A percentile compares a stretch with the other conserved stretches of the same genome.
phyloP scores from a whole-genome alignment of 108 stramenopile species.

The Nitzschia sp. region DNA sequence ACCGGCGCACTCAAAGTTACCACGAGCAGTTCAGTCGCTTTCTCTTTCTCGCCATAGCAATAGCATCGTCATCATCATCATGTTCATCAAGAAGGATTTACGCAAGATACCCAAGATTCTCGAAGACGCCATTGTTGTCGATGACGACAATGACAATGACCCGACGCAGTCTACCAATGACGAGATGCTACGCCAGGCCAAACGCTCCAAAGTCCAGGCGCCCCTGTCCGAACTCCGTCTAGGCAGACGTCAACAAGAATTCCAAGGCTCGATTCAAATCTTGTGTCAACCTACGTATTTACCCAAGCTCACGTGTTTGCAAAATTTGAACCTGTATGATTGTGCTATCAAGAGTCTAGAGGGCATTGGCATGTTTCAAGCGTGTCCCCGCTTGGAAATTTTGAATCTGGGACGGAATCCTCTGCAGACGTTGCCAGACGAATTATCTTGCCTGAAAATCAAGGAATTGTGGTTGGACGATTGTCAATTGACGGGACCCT shows the following conservation, averaged over 20 bases:
- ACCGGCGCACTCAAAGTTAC: too few species aligned
- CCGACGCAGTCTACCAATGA: not conserved
- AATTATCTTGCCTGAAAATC: constrained; percentile 39
- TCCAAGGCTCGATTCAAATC: constrained; percentile 43
- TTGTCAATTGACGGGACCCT: constrained; percentile 47
- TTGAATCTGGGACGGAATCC: constrained; percentile 74
- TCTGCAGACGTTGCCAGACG: constrained; percentile 39
- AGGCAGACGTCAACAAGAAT: constrained; percentile 49
- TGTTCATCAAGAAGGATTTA: constrained; percentile 77
- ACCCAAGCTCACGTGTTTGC: constrained; percentile 47
- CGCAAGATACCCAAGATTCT: constrained; percentile 72
- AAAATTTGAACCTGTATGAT: constrained; percentile 60
- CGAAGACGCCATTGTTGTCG: constrained; percentile 45
- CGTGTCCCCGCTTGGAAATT: constrained; percentile 45
- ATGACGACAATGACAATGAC: constrained; percentile 13
- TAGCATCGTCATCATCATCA: too few species aligned
- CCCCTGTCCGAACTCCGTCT: constrained; percentile 30
- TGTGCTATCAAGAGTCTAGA: constrained; percentile 47
- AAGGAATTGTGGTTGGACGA: constrained; percentile 68
- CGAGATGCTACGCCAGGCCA: not conserved
- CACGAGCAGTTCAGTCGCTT: too few species aligned
- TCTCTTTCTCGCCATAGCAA: too few species aligned
- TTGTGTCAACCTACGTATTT: constrained; percentile 48
- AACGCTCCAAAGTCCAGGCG: constrained; percentile 33
- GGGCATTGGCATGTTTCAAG: constrained; percentile 34